Evolutionary conservation across 805 yeast genomes (phyloP).

Genomic region (Suhomyces sp.): DNA sequence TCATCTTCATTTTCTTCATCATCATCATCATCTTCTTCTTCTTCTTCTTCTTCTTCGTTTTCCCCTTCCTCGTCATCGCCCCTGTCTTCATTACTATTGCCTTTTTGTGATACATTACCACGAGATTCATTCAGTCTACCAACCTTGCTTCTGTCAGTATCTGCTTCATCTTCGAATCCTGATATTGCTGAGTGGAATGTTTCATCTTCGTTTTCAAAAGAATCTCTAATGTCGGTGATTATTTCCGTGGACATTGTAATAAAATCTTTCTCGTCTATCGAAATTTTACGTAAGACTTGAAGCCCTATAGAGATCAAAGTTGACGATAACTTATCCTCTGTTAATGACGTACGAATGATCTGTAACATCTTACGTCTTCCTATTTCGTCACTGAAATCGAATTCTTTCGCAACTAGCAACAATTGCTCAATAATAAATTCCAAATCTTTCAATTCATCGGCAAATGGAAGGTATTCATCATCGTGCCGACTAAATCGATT

Average conservation of each 20-base stretch:
- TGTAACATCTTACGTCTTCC: slow-evolving; percentile 78
- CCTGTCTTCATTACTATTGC: slow-evolving; percentile 22
- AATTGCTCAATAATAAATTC: slow-evolving; percentile 79
- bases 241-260: slow-evolving; percentile 82
- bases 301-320: slow-evolving; percentile 54
- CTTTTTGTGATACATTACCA: slow-evolving; percentile 18
- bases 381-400: slow-evolving; percentile 87
- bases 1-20: slow-evolving; percentile 20
- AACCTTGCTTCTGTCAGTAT: slow-evolving; percentile 37
- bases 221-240: slow-evolving; percentile 79
- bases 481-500: slow-evolving; percentile 15
- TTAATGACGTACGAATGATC: slow-evolving; percentile 48
- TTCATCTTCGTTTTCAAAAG: slow-evolving; percentile 43
- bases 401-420: slow-evolving; percentile 60
- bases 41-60: slow-evolving; percentile 41
- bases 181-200: slow-evolving; percentile 27
- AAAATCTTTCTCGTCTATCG: slow-evolving; percentile 81
- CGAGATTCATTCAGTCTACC: slow-evolving; percentile 15
- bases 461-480: slow-evolving; percentile 25
- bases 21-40: slow-evolving; percentile 15
- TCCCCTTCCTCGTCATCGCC: slow-evolving; percentile 26
- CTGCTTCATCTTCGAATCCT: slow-evolving; percentile 20
- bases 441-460: slow-evolving; percentile 53
- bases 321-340: slow-evolving; percentile 57
- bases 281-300: slow-evolving; percentile 64